These are phyloP conservation scores for Solanum gandarillasii DNA, from an alignment of 257 asterid species.

Conservation along the genomic window DNA sequence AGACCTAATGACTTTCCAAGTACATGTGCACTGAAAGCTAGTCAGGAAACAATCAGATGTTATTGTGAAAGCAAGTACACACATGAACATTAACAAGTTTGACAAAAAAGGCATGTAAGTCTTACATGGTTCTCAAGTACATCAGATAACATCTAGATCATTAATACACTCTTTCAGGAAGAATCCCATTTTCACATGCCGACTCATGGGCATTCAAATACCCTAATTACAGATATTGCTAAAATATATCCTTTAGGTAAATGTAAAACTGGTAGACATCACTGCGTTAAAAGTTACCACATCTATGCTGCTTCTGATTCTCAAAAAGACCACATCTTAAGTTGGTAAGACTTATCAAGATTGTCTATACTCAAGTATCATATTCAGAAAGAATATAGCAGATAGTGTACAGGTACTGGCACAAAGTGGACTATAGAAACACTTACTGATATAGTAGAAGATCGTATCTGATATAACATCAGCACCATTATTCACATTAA, in stretches of 20 bases:
- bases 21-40: neutral
- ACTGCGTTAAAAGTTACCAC: neutral
- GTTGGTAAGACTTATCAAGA: neutral
- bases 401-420: neutral
- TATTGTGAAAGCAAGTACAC: neutral
- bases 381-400: neutral
- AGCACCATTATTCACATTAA: neutral
- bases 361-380: neutral
- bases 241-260: neutral
- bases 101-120: neutral
- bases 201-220: neutral
- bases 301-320: neutral
- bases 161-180: neutral
- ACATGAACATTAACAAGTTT: neutral
- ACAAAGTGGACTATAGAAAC: neutral
- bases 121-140: neutral
- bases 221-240: neutral
- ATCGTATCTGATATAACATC: neutral
- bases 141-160: neutral
- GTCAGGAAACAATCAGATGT: neutral
- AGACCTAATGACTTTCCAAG: neutral
- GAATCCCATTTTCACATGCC: neutral
- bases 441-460: neutral
- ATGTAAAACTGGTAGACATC: neutral
- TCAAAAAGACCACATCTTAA: neutral